Base-by-base conservation (phyloP, 176 grass and related monocot species). In the Eragrostis nindensis region DNA sequence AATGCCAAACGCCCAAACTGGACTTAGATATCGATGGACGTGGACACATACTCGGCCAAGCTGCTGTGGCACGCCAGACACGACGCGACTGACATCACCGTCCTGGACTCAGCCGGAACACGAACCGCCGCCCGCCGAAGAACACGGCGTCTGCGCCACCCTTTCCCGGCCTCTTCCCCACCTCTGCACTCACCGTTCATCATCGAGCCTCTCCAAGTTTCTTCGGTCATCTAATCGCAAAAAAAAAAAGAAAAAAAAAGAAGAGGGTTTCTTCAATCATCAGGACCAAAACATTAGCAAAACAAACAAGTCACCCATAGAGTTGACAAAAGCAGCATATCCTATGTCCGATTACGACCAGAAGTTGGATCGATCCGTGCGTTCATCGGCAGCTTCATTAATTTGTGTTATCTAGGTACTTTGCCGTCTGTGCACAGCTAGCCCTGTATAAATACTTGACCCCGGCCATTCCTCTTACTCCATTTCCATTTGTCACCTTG, bases 261-360 rank as follows among this genome's bases (percentile, higher is more conserved):
- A n/a, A n/a, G n/a, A n/a, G n/a, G n/a, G n/a, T n/a, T n/a, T n/a
- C n/a, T n/a, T n/a, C n/a, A n/a, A n/a, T n/a, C n/a, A n/a, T n/a
- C n/a, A n/a, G n/a, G n/a, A n/a, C 10, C 19, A 18, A 60, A 19
- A 49, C 53, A 24, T 56, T 40, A 60, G 5, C 21, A 25, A 41
- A 75, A 0, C 0, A 60, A 43, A 60, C 38, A 43, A 77, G 56
- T 45, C 13, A 68, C 36, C 65, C 65, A 44, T 19, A 40, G 32
- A 36, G 69, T 50, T 73, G 80, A 63, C 68, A 7, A 48, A 38
- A 22, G 11, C 19, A 17, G 55, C 41, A 62, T 46, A 62, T 82
- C 55, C 42, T 30, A 5, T 32, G 1, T 16, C 68, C 18, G 68
- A 73, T 62, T 62, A 42, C 55, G 36, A 50, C 50, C 40, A 60